Conservation (phyloP, 2,329 filamentous ascomycete genomes). For the Pyricularia pennisetigena region DNA sequence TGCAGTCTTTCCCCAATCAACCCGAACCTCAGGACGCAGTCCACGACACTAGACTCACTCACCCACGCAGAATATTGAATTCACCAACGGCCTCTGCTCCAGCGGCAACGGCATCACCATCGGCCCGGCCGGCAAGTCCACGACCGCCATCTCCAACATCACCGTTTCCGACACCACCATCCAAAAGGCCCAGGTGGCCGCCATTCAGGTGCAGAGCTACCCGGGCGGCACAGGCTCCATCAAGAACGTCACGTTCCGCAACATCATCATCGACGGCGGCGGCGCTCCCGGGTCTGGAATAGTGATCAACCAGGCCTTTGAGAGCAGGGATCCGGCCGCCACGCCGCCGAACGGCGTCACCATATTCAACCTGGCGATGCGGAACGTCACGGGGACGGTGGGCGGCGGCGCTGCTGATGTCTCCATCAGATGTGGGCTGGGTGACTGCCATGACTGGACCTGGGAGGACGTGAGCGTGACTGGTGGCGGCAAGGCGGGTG, state of each 20-base stretch:
- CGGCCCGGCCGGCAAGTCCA: constrained; percentile 19
- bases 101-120: constrained; percentile 50
- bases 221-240: constrained; percentile 37
- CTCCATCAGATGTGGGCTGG: constrained; percentile 27
- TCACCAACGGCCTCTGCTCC: constrained; percentile 32
- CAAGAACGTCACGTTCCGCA: constrained; percentile 38
- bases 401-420: constrained; percentile 18
- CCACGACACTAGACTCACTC: background rate
- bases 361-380: constrained; percentile 31
- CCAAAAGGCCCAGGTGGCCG: constrained; percentile 40
- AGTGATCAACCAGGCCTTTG: constrained; percentile 49
- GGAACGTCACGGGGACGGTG: constrained; percentile 28
- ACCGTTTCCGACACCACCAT: constrained; percentile 37
- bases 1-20: background rate
- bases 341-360: constrained; percentile 33
- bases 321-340: constrained; percentile 30
- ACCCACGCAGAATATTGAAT: constrained; percentile 20
- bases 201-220: background rate
- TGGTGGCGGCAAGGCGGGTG: constrained; percentile 19
- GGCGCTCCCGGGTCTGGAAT: constrained; percentile 36
- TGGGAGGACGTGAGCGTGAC: constrained; percentile 24
- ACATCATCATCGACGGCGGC: constrained; percentile 39
- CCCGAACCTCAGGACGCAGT: background rate
- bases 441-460: constrained; percentile 24
- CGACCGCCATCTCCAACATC: constrained; percentile 16